A percentile compares a stretch with the other conserved stretches of the same genome.
These are phyloP conservation scores for Immersiella caudata DNA, from an alignment of 495 filamentous ascomycete genomes.

Conservation along the genomic window DNA sequence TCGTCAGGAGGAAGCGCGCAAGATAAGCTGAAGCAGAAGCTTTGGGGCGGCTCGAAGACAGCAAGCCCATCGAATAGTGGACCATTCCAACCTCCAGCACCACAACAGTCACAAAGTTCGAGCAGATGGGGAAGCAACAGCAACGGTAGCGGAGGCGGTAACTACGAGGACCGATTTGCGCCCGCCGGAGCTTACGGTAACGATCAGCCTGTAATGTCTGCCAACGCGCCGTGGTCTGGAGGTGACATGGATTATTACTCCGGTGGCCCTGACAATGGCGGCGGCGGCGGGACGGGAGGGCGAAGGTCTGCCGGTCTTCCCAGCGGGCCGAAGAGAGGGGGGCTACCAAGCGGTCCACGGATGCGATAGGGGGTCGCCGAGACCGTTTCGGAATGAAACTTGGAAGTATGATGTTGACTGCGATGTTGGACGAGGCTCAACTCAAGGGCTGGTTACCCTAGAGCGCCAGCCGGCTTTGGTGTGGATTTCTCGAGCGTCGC, in stretches of 20 bases:
- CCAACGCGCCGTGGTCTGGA: conserved; percentile 51
- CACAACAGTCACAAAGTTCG: conserved; percentile 28
- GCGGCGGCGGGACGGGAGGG: conserved; percentile 35
- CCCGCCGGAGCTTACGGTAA: conserved; percentile 43
- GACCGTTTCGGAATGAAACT: not conserved
- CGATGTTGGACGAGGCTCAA: not conserved
- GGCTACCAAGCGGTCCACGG: conserved; percentile 47
- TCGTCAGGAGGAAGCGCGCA: conserved; percentile 44
- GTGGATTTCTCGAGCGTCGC: not conserved
- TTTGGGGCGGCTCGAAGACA: conserved; percentile 52
- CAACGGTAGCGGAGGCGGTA: conserved; percentile 35
- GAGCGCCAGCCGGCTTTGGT: not conserved
- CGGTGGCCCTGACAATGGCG: conserved; percentile 14
- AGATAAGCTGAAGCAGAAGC: conserved; percentile 53
- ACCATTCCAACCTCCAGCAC: conserved; percentile 45
- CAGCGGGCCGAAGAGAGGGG: conserved; percentile 50
- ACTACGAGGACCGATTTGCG: conserved; percentile 52
- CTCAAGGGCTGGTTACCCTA: not conserved
- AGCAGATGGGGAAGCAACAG: conserved; percentile 34
- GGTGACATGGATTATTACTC: conserved; percentile 42
- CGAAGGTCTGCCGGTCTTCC: conserved; percentile 46
- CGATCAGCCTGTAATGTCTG: conserved; percentile 50
- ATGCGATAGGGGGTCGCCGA: conserved; percentile 37
- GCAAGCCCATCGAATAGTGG: conserved; percentile 40
- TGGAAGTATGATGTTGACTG: not conserved